Conservation (phyloP, 2,329 filamentous ascomycete species). For the Ceratocystis harringtonii region DNA sequence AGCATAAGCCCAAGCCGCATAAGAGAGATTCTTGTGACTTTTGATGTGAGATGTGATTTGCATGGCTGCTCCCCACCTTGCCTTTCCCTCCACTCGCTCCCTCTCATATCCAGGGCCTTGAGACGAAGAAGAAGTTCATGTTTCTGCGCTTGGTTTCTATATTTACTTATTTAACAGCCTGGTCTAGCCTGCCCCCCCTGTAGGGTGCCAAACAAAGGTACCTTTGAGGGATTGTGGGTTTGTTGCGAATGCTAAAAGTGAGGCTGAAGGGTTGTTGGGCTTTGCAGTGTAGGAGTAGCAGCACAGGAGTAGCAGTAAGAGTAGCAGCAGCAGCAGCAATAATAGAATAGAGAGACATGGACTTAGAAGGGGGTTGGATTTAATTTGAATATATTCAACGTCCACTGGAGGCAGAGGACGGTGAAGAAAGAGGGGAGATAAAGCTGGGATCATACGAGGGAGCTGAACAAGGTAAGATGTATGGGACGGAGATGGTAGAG, state of each 20-base stretch:
- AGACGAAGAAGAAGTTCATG: background rate
- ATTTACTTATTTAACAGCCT: background rate
- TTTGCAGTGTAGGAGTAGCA: too few species aligned
- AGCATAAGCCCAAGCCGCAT: too few species aligned
- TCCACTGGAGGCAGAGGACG: background rate
- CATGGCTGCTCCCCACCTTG: background rate
- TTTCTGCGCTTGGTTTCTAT: background rate
- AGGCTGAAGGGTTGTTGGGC: background rate
- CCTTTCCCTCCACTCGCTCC: background rate
- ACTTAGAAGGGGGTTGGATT: too few species aligned
- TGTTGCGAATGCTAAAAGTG: background rate
- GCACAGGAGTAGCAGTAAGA: background rate
- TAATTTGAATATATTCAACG: too few species aligned
- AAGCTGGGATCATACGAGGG: background rate
- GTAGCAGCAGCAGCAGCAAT: background rate
- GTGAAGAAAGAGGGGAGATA: background rate
- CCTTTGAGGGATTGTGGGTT: background rate
- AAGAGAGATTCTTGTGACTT: background rate
- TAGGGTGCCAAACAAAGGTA: background rate
- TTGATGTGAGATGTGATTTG: conserved; percentile 1
- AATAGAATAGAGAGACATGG: background rate
- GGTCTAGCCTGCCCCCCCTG: background rate
- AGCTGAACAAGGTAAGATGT: background rate
- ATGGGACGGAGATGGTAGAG: background rate
- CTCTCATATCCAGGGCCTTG: background rate